A percentile compares a stretch with the other conserved stretches of the same genome.
These are phyloP conservation scores for Apiospora hydei DNA, from an alignment of 2,329 filamentous ascomycete genomes.

Conservation along the genomic window DNA sequence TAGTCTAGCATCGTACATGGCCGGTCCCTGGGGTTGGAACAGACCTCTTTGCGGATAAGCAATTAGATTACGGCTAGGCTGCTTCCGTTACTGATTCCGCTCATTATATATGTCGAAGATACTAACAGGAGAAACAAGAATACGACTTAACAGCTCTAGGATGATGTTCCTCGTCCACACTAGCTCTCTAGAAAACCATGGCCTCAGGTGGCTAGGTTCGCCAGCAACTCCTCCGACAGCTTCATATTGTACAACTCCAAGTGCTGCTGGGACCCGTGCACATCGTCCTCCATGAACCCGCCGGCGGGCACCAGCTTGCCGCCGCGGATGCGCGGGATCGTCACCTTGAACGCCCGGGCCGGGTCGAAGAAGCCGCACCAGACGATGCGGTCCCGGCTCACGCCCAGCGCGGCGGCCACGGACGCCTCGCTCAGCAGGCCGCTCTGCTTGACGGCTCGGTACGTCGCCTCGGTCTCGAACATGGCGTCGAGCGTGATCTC, in stretches of 20 bases:
- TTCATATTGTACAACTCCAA: conserved; percentile 35
- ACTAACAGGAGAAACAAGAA: neutral
- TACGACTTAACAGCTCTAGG: neutral
- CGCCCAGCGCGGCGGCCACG: conserved; percentile 42
- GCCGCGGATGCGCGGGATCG: conserved; percentile 41
- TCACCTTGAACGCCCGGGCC: conserved; percentile 55
- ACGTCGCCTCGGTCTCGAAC: conserved; percentile 47
- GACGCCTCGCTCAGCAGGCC: conserved; percentile 45
- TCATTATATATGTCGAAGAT: neutral
- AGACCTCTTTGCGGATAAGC: no score
- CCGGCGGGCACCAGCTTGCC: conserved; percentile 34
- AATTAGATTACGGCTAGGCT: no score
- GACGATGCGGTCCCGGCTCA: conserved; percentile 40
- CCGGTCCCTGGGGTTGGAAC: neutral
- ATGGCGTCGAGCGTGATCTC: conserved; percentile 54
- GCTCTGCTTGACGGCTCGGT: conserved; percentile 44
- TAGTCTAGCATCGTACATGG: neutral
- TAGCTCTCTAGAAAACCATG: no score
- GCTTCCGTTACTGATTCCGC: no score
- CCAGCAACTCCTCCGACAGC: conserved; percentile 29
- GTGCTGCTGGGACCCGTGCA: conserved; percentile 41
- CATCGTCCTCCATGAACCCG: conserved; percentile 42
- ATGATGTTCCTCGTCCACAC: no score
- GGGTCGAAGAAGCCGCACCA: conserved; percentile 53
- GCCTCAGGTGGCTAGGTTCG: neutral